Percentiles rank a stretch among this genome's conserved stretches.
Evolutionary conservation across 306 rosid species (phyloP).

Genomic region (Pyrus pyrifolia): DNA sequence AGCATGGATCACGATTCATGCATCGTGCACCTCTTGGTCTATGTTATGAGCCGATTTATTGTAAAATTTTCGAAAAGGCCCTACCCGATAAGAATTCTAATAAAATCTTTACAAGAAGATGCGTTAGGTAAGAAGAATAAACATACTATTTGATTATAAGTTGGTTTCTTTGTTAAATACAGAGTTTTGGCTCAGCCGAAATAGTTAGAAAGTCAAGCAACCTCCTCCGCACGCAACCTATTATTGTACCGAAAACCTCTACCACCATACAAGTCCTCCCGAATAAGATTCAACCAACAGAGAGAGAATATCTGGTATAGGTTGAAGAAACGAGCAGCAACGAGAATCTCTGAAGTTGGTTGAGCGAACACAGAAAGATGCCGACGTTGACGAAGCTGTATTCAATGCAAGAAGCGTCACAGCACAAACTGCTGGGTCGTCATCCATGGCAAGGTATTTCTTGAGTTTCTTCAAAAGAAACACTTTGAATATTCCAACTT

Average conservation of each 20-base stretch:
- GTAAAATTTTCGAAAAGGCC: no score
- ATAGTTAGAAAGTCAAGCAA: not conserved
- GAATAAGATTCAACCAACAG: not conserved
- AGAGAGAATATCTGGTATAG: not conserved
- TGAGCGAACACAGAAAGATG: slow-evolving; percentile 27
- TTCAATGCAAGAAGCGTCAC: slow-evolving; percentile 54
- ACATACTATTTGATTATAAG: no score
- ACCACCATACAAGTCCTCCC: no score
- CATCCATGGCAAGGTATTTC: slow-evolving; percentile 65
- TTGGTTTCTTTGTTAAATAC: not conserved
- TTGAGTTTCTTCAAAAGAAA: not conserved
- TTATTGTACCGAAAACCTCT: no score
- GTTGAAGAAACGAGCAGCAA: not conserved
- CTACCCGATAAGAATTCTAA: no score
- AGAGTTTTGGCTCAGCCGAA: not conserved
- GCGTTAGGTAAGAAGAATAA: no score
- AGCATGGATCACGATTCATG: no score
- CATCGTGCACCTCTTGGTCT: no score
- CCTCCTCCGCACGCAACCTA: not conserved
- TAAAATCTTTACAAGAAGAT: no score
- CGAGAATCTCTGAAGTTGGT: not conserved
- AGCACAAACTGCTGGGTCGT: slow-evolving; percentile 89
- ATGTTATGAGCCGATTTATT: no score
- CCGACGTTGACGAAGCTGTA: slow-evolving; percentile 53
- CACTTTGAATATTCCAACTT: not conserved